Evolutionary conservation across 2,329 filamentous ascomycete genomes (phyloP).

Genomic region (Apiospora hydei): DNA sequence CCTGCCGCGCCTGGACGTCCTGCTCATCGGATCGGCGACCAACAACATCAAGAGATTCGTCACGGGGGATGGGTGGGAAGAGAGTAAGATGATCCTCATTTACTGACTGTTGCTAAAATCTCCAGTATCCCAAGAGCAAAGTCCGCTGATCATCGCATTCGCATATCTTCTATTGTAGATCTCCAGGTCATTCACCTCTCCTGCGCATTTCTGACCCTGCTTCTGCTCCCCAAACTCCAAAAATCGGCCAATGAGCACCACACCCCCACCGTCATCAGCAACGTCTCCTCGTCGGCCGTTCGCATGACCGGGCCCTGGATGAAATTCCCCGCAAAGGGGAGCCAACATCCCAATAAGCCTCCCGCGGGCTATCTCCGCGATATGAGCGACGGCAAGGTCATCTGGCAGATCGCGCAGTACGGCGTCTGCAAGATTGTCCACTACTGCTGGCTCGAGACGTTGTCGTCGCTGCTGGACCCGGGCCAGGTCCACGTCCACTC

Average conservation of each 20-base stretch:
- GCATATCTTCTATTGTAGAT: neutral
- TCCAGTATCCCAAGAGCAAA: too few relatives aligned
- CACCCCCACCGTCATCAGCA: neutral
- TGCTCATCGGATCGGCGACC: conserved; percentile 1
- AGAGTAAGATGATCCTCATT: neutral
- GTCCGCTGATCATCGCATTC: neutral
- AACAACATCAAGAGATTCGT: conserved; percentile 4
- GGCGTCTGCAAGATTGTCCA: neutral
- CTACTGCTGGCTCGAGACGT: neutral
- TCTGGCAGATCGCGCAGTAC: neutral
- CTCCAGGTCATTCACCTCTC: conserved; percentile 9
- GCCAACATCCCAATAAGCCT: too few relatives aligned
- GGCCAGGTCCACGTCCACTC: neutral
- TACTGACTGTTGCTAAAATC: neutral
- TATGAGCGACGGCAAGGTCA: neutral
- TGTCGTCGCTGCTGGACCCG: neutral
- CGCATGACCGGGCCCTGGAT: neutral
- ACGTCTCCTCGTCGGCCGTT: neutral
- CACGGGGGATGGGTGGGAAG: conserved; percentile 3
- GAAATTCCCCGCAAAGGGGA: neutral
- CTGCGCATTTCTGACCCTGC: neutral
- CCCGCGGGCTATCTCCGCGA: neutral
- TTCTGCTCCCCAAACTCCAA: conserved; percentile 1
- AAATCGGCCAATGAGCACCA: neutral
- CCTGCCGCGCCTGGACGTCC: neutral